phyloP scores from a whole-genome alignment of 352 stramenopile genomes.

The Phytopythium mirpurense region DNA sequence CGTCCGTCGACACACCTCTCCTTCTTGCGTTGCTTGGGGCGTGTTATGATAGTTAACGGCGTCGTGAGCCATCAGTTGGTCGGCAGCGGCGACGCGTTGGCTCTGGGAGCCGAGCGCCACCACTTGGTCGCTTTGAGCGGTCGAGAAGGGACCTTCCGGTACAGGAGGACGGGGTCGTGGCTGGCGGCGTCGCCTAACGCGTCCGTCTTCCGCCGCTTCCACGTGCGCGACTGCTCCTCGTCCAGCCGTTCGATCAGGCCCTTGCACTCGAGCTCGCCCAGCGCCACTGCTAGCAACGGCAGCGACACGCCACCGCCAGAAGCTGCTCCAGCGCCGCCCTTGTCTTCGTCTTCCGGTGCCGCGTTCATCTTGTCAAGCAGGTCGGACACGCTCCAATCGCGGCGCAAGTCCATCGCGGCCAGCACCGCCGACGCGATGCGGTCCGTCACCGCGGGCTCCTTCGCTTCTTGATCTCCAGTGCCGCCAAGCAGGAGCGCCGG shows the following conservation, averaged over 20 bases:
- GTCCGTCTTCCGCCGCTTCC: constrained; percentile 21
- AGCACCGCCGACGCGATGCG: constrained; percentile 44
- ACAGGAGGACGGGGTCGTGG: constrained; percentile 23
- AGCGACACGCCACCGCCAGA: constrained; percentile 24
- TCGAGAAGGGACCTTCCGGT: constrained; percentile 61
- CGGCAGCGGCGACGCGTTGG: background rate
- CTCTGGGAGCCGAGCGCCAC: constrained; percentile 18
- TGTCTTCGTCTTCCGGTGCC: background rate
- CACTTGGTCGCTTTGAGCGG: constrained; percentile 70
- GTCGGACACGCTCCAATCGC: constrained; percentile 46
- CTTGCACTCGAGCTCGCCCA: constrained; percentile 43
- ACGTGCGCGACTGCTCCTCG: constrained; percentile 10
- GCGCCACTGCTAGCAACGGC: constrained; percentile 44
- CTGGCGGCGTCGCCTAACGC: constrained; percentile 3
- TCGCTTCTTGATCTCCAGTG: background rate
- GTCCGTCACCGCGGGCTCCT: constrained; percentile 22
- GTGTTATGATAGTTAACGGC: background rate
- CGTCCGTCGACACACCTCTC: background rate
- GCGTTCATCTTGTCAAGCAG: constrained; percentile 46
- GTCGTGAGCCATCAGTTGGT: background rate
- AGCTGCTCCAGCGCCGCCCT: constrained; percentile 1
- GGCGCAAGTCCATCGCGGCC: constrained; percentile 51
- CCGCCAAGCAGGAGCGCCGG: constrained; percentile 1
- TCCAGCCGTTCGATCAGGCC: constrained; percentile 49
- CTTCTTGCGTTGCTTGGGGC: background rate